These are phyloP conservation scores for Adansonia rubrostipa DNA, from an alignment of 441 rosid species.

Conservation along the genomic window DNA sequence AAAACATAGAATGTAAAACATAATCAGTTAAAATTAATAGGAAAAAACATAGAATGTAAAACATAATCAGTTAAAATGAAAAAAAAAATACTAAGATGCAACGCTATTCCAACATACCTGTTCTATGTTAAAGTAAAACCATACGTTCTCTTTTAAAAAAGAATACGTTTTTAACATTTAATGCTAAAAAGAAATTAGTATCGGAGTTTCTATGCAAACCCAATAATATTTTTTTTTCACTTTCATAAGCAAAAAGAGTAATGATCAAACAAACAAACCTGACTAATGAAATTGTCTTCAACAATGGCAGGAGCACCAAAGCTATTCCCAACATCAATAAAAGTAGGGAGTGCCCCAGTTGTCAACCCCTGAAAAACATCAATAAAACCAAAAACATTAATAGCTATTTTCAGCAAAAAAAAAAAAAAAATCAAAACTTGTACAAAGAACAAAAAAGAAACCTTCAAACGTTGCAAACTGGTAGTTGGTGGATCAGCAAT, in stretches of 20 bases:
- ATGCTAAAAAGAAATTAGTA: background rate
- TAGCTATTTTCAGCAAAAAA: background rate
- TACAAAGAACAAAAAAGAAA: constrained; percentile 14
- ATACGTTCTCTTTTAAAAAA: background rate
- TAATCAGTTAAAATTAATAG: too few relatives aligned
- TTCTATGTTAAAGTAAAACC: background rate
- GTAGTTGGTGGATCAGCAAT: constrained; percentile 98
- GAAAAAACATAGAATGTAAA: background rate
- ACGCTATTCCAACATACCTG: background rate
- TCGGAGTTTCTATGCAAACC: background rate
- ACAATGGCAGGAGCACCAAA: constrained; percentile 96
- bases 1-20: too few relatives aligned
- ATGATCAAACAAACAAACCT: constrained; percentile 44
- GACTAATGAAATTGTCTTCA: constrained; percentile 86
- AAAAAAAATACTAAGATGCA: background rate
- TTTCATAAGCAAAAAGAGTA: background rate
- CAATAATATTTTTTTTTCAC: too few relatives aligned
- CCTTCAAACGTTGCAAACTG: constrained; percentile 93
- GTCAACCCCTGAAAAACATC: constrained; percentile 71
- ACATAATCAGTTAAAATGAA: background rate
- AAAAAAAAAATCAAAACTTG: constrained; percentile 10
- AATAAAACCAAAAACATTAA: background rate
- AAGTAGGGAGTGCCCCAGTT: constrained; percentile 96
- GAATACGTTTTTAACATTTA: background rate
- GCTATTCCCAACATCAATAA: constrained; percentile 92